Evolutionary conservation across 768 basidiomycete genomes (phyloP).

Genomic region (Pisolithus sp.): DNA sequence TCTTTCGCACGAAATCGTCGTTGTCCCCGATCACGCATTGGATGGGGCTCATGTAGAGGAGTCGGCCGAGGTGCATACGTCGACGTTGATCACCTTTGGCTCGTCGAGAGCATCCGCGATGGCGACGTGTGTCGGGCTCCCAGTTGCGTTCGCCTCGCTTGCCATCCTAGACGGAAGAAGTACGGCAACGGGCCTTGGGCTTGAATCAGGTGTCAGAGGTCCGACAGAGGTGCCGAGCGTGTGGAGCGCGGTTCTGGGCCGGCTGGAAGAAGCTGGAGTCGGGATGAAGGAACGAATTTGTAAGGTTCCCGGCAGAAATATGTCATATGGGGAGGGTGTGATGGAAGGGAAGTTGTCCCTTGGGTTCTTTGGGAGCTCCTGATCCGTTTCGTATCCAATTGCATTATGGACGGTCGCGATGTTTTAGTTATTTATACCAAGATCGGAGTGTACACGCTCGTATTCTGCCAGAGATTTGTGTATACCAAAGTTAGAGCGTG

Average conservation of each 20-base stretch:
- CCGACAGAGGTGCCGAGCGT: constrained; percentile 52
- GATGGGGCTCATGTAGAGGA: constrained; percentile 4
- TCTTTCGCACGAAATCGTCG: constrained; percentile 76
- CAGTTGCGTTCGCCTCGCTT: constrained; percentile 77
- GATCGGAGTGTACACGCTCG: too few species aligned
- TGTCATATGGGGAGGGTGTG: background rate
- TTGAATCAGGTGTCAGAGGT: constrained; percentile 40
- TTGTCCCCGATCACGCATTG: constrained; percentile 18
- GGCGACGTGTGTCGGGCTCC: constrained; percentile 86
- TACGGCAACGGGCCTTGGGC: constrained; percentile 39
- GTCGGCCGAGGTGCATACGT: constrained; percentile 53
- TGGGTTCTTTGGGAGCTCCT: constrained; percentile 6
- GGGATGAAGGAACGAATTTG: constrained; percentile 33
- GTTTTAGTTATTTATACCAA: too few species aligned
- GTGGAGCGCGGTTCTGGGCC: constrained; percentile 55
- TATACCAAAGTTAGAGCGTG: too few species aligned
- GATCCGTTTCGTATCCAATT: too few species aligned
- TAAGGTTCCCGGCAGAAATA: constrained; percentile 31
- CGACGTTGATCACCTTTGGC: constrained; percentile 61
- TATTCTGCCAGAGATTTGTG: too few species aligned
- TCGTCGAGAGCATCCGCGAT: constrained; percentile 63
- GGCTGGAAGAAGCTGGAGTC: constrained; percentile 45
- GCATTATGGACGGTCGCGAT: too few species aligned
- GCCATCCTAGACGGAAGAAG: constrained; percentile 57
- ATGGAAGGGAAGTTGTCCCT: constrained; percentile 36